Evolutionary conservation across 1,139 yeast genomes (phyloP).

Genomic region (Trichomonascaceae sp.): DNA sequence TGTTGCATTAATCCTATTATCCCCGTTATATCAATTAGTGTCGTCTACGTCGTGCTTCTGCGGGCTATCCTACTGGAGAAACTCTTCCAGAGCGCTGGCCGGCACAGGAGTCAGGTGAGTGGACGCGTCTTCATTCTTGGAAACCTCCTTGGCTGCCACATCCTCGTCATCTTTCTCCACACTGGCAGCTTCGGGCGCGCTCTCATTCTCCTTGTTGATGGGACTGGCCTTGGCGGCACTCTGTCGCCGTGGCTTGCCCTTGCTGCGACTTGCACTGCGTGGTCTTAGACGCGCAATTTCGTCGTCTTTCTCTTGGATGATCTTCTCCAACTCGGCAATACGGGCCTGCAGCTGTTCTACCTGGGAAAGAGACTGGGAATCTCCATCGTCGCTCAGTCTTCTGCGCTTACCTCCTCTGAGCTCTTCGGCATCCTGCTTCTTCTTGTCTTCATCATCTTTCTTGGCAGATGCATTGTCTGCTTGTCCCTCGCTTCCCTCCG

Average conservation of each 20-base stretch:
- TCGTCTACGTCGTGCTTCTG: too few relatives aligned
- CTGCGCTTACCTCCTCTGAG: too few relatives aligned
- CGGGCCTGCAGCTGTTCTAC: slow-evolving; percentile 6
- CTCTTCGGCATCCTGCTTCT: slow-evolving; percentile 2
- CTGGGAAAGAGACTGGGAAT: slow-evolving; percentile 2
- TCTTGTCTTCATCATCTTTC: slow-evolving; percentile 1
- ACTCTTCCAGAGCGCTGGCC: too few relatives aligned
- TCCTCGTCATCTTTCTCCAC: slow-evolving; percentile 2
- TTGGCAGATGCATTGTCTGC: too few relatives aligned
- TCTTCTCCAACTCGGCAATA: slow-evolving; percentile 7
- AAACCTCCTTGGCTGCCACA: slow-evolving; percentile 1
- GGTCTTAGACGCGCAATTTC: slow-evolving; percentile 6
- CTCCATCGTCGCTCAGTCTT: slow-evolving; percentile 4
- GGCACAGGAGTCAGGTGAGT: too few relatives aligned
- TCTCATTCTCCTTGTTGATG: slow-evolving; percentile 4
- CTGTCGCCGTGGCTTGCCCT: slow-evolving; percentile 3
- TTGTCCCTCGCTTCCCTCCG: too few relatives aligned
- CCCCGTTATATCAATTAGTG: too few relatives aligned
- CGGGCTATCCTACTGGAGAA: too few relatives aligned
- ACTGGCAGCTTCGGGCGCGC: slow-evolving; percentile 2
- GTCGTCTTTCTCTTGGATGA: slow-evolving; percentile 6
- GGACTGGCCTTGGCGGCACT: slow-evolving; percentile 4
- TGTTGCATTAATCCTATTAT: too few relatives aligned
- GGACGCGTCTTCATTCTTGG: slow-evolving; percentile 2
- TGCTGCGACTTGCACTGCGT: too few relatives aligned